Conservation (phyloP, 139 green algal genomes). For the Tetraselmis chui region DNA sequence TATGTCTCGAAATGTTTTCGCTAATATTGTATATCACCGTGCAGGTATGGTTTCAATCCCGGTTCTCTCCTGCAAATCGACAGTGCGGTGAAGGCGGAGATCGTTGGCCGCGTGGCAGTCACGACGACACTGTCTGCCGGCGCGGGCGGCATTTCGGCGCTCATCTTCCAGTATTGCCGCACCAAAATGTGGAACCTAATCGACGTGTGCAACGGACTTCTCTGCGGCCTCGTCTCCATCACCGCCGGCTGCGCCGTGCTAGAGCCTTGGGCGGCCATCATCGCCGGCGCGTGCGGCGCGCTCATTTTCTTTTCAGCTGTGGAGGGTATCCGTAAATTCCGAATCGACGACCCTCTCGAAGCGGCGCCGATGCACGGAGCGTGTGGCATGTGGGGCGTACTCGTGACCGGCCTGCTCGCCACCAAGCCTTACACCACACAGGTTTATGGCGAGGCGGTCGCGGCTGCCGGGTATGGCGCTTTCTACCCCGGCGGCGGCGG, state of each 20-base stretch:
- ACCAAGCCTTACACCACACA: constrained; percentile 33
- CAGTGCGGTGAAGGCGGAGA: constrained; percentile 14
- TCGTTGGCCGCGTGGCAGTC: constrained; percentile 43
- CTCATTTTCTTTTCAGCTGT: constrained; percentile 22
- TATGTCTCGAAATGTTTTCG: no score
- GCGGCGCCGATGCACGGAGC: constrained; percentile 25
- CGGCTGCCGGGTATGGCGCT: constrained; percentile 3
- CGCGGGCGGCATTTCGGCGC: constrained; percentile 41
- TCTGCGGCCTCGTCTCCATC: constrained; percentile 34
- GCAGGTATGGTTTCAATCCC: constrained; percentile 69
- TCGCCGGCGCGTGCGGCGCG: constrained; percentile 20
- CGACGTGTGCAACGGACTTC: constrained; percentile 31
- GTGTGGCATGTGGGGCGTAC: constrained; percentile 27
- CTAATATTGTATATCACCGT: no score
- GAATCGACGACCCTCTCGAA: constrained; percentile 47
- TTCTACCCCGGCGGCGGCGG: constrained; percentile 17
- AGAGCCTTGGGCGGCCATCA: constrained; percentile 25
- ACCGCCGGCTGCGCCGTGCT: constrained; percentile 30
- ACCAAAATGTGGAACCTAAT: constrained; percentile 2
- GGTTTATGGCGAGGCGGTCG: constrained; percentile 8
- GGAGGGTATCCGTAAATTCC: constrained; percentile 26
- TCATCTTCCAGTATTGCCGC: constrained; percentile 32
- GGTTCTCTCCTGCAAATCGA: constrained; percentile 34
- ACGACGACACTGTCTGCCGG: constrained; percentile 62
- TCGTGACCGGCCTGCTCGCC: constrained; percentile 35